These are phyloP conservation scores for Naganishia antarctica DNA, from an alignment of 768 basidiomycete species.

Conservation along the genomic window DNA sequence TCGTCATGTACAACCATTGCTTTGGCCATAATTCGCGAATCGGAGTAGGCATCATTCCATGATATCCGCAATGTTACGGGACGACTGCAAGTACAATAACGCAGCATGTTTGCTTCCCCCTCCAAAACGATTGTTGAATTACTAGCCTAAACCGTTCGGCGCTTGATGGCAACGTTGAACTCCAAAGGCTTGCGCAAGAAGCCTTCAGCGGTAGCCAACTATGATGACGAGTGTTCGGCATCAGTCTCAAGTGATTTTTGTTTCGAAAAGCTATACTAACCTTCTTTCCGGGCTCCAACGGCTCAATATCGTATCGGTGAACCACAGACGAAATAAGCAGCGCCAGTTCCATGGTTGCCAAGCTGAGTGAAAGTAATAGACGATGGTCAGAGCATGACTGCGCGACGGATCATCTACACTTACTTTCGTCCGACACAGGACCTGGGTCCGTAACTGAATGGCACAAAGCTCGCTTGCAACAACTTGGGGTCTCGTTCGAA, in stretches of 20 bases:
- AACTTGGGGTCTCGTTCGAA: conserved; percentile 62
- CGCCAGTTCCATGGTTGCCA: conserved; percentile 32
- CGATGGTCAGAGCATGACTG: no score
- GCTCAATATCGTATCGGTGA: conserved; percentile 27
- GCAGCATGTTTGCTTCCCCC: no score
- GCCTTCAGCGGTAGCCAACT: conserved; percentile 24
- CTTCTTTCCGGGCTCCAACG: conserved; percentile 12
- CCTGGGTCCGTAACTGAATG: conserved; percentile 79
- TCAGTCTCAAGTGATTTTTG: not conserved
- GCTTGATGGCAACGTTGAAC: conserved; percentile 17
- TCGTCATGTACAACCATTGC: no score
- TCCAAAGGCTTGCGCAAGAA: conserved; percentile 27
- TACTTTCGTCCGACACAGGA: conserved; percentile 44
- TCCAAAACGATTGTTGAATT: no score
- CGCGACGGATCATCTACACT: not conserved
- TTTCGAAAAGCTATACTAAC: not conserved
- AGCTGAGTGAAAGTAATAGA: conserved; percentile 9
- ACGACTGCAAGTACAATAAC: no score
- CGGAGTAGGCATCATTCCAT: no score
- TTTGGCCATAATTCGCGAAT: no score
- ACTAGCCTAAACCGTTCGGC: not conserved
- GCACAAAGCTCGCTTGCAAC: conserved; percentile 73
- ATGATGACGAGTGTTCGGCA: not conserved
- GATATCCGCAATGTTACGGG: no score
- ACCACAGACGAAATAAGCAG: conserved; percentile 30